These are phyloP conservation scores for Nemania sp. DNA, from an alignment of 2,329 filamentous ascomycete species.

Conservation along the genomic window DNA sequence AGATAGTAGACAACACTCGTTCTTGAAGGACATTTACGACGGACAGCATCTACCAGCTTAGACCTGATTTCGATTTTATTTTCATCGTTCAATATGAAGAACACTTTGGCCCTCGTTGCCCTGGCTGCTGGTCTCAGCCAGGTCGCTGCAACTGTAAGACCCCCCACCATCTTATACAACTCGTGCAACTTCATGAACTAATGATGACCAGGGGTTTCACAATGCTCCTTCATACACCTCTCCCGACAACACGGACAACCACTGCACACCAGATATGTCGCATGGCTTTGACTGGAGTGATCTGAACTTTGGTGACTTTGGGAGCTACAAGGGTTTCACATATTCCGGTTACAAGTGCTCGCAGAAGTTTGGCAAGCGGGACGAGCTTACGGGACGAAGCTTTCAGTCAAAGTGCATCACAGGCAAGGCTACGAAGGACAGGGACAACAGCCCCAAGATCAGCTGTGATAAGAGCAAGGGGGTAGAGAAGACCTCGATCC, in stretches of 20 bases:
- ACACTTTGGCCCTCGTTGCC: slow-evolving; percentile 52
- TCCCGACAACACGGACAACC: slow-evolving; percentile 75
- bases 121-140: slow-evolving; percentile 56
- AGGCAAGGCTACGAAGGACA: slow-evolving; percentile 55
- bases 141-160: slow-evolving; percentile 53
- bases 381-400: slow-evolving; percentile 56
- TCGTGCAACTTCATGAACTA: slow-evolving; percentile 1
- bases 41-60: too few relatives aligned
- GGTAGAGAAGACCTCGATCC: slow-evolving; percentile 72
- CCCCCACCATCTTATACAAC: not conserved
- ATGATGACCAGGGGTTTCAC: slow-evolving; percentile 31
- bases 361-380: slow-evolving; percentile 61
- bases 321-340: slow-evolving; percentile 70
- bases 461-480: slow-evolving; percentile 50
- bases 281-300: slow-evolving; percentile 73
- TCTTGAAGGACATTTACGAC: slow-evolving; percentile 25
- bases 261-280: slow-evolving; percentile 73
- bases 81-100: slow-evolving; percentile 57
- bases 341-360: slow-evolving; percentile 76
- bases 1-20: slow-evolving; percentile 27
- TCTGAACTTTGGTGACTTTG: slow-evolving; percentile 65
- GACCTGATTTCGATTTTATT: slow-evolving; percentile 6
- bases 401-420: slow-evolving; percentile 64
- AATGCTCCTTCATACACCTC: slow-evolving; percentile 60
- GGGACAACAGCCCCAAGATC: slow-evolving; percentile 61